Evolutionary conservation across 1,139 yeast species (phyloP).

Genomic region (Starmera stellimalicola): DNA sequence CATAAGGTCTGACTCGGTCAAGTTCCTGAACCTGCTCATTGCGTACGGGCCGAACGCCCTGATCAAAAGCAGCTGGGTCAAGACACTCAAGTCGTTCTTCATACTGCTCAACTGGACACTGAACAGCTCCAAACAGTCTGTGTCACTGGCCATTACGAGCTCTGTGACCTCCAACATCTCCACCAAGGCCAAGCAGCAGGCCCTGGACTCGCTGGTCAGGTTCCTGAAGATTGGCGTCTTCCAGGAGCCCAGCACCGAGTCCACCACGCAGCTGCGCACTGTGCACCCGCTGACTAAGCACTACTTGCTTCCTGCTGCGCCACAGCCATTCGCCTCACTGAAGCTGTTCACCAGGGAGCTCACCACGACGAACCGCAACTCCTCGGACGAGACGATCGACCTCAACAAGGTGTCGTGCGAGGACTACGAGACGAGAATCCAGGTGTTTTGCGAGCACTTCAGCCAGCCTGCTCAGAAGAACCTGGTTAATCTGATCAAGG

Average conservation of each 20-base stretch:
- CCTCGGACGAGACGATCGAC: slow-evolving; percentile 18
- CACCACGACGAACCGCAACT: slow-evolving; percentile 13
- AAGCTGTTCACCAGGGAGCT: slow-evolving; percentile 40
- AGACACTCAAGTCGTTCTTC: slow-evolving; percentile 47
- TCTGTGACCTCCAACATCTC: slow-evolving; percentile 32
- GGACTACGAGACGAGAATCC: slow-evolving; percentile 55
- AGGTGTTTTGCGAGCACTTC: slow-evolving; percentile 46
- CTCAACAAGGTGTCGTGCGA: slow-evolving; percentile 31
- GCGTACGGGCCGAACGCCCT: slow-evolving; percentile 36
- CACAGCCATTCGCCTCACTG: slow-evolving; percentile 54
- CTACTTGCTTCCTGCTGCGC: slow-evolving; percentile 43
- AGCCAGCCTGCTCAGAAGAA: slow-evolving; percentile 40
- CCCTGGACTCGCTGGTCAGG: slow-evolving; percentile 31
- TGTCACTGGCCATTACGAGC: slow-evolving; percentile 38
- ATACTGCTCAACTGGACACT: slow-evolving; percentile 56
- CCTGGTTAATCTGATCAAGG: slow-evolving; percentile 43
- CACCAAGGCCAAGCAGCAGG: slow-evolving; percentile 13
- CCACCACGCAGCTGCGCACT: slow-evolving; percentile 10
- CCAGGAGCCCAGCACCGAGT: slow-evolving; percentile 5
- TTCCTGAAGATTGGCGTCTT: slow-evolving; percentile 36
- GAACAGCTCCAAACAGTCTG: slow-evolving; percentile 32
- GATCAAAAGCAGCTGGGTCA: slow-evolving; percentile 49
- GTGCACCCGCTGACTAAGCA: slow-evolving; percentile 37
- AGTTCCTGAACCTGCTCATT: slow-evolving; percentile 47
- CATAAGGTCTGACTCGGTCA: slow-evolving; percentile 51